Base-by-base conservation (phyloP, 805 yeast genomes). In the Pichia cabralensis region DNA sequence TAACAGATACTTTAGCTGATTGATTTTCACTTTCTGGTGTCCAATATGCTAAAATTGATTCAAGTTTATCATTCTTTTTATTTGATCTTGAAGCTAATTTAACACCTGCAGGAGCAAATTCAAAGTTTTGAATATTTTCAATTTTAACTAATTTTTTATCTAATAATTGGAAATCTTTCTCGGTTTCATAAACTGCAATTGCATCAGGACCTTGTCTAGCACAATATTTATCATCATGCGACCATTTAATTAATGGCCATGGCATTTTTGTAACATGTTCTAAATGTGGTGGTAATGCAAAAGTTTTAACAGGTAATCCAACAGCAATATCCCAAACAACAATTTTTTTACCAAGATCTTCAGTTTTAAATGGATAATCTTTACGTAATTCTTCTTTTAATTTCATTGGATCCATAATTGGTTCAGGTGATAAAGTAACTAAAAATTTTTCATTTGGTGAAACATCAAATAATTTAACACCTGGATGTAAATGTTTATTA, bases 221-320 rank as follows among this genome's bases (percentile, higher is more conserved):
- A 64, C 95, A 83, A 67, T 77, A 92, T 59, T 74, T 77, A 61
- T 84, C 95, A 62, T 92, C 94, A 50, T 64, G 69, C 29, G 96
- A 84, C 97, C 97, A 92, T 64, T 86, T 86, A 58, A 92, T 78
- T 51, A 89, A 74, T 31, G 98, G 98, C 98, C 98, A 92, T 42
- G 80, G 76, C 76, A 77, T 73, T 40, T 69, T 74, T 62, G 71
- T 74, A 61, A 71, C 69, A 26, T 68, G 63, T 52, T 76, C 78
- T 53, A 79, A 64, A 52, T 74, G 68, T 42, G 84, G 82, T 40
- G 89, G 83, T 51, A 89, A 67, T 21, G 96, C 94, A 71, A 92
- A 89, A 12, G 96, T 82, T 58, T 95, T 76, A 42, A 77, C 75
- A 31, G 89, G 83, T 43, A 81, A 69, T 43, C 92, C 89, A 20